Conservation (phyloP, 257 asterid genomes). For the Capsicum baccatum region DNA sequence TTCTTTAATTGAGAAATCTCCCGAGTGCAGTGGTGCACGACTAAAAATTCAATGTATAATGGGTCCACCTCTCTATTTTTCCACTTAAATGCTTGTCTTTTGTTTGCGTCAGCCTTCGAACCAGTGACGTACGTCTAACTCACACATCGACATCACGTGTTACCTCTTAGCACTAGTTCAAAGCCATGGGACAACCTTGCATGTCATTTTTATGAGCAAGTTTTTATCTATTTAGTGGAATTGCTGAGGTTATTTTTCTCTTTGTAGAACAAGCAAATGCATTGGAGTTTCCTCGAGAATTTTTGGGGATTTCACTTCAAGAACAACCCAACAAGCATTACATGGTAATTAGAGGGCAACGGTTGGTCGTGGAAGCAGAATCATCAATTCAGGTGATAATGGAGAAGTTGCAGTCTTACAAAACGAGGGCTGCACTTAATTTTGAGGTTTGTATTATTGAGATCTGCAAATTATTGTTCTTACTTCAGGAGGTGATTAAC, state of each 20-base stretch:
- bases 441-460: background rate
- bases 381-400: slow-evolving; percentile 77
- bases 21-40: background rate
- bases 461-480: background rate
- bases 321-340: slow-evolving; percentile 80
- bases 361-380: slow-evolving; percentile 81
- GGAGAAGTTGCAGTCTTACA: slow-evolving; percentile 71
- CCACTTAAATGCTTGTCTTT: background rate
- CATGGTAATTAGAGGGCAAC: slow-evolving; percentile 76
- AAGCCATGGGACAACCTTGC: background rate
- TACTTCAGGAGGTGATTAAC: background rate
- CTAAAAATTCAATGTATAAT: background rate
- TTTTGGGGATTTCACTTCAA: slow-evolving; percentile 82
- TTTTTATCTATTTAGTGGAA: background rate
- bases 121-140: background rate
- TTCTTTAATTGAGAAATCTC: background rate
- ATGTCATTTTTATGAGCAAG: background rate
- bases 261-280: slow-evolving; percentile 57
- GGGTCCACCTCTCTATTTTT: background rate
- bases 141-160: background rate
- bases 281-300: slow-evolving; percentile 75
- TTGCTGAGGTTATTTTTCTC: background rate
- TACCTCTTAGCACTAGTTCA: background rate
- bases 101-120: background rate
- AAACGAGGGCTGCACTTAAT: background rate